phyloP scores from a whole-genome alignment of 495 filamentous ascomycete species.

The Neurospora africana region DNA sequence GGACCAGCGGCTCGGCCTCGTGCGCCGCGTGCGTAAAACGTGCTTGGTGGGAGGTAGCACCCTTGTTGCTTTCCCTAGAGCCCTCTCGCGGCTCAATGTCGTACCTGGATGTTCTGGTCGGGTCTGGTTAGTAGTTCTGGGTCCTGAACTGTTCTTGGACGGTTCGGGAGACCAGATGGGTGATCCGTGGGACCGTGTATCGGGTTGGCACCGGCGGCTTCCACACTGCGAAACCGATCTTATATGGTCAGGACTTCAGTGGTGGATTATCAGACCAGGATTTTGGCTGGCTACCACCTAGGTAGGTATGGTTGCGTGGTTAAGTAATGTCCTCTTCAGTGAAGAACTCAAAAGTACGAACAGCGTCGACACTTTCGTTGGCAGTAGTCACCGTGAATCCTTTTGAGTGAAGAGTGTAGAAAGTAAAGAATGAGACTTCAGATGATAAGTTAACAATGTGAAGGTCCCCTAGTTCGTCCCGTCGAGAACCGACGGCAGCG shows the following conservation, averaged over 20 bases:
- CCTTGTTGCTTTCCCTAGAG: not conserved
- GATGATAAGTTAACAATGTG: not conserved
- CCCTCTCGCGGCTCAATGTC: not conserved
- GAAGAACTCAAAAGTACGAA: not conserved
- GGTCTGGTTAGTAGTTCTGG: not conserved
- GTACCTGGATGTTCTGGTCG: not conserved
- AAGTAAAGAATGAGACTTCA: not conserved
- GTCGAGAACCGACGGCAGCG: not conserved
- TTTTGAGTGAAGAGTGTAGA: not conserved
- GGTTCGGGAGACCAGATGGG: not conserved
- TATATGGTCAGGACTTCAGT: not conserved
- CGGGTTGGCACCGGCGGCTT: not conserved
- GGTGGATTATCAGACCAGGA: not conserved
- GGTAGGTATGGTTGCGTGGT: not conserved
- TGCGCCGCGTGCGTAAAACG: not conserved
- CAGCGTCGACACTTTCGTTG: not conserved
- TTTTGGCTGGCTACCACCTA: not conserved
- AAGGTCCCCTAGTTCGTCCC: not conserved
- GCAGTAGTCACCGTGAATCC: not conserved
- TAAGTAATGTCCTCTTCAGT: not conserved
- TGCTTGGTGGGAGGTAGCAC: not conserved
- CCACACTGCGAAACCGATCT: not conserved
- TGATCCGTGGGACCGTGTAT: not conserved
- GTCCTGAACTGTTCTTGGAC: not conserved
- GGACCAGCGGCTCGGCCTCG: not conserved